A percentile compares a stretch with the other conserved stretches of the same genome.
Conservation (phyloP, 768 basidiomycete species). For the Phlebiopsis flavidoalba region DNA sequence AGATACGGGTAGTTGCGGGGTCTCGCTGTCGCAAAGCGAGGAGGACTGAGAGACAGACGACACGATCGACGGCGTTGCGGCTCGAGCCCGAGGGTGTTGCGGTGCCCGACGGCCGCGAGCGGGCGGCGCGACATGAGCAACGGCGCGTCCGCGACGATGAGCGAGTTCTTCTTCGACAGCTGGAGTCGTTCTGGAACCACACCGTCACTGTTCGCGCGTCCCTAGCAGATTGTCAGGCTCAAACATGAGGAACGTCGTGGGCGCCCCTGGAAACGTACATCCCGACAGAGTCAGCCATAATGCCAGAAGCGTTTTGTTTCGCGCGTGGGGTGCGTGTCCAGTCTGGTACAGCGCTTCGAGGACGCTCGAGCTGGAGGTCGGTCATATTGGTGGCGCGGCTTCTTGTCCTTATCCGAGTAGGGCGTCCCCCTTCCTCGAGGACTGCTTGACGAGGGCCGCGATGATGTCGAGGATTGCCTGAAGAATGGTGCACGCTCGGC, state of each 20-base stretch:
- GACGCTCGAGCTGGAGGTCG: conserved; percentile 18
- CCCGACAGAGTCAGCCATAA: conserved; percentile 19
- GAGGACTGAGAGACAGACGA: conserved; percentile 10
- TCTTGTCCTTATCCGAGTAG: conserved; percentile 16
- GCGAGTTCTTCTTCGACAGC: conserved; percentile 16
- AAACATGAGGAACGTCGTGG: too few relatives aligned
- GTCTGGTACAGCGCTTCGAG: conserved; percentile 22
- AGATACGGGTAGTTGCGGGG: conserved; percentile 11
- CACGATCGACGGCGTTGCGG: conserved; percentile 8
- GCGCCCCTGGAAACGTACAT: conserved; percentile 15
- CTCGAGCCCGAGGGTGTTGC: conserved; percentile 9
- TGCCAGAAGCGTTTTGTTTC: conserved; percentile 19
- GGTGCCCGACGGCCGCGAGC: conserved; percentile 1
- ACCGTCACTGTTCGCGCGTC: conserved; percentile 27
- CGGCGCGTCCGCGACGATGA: conserved; percentile 6
- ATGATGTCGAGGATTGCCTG: too few relatives aligned
- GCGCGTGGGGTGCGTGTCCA: conserved; percentile 20
- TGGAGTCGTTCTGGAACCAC: conserved; percentile 34
- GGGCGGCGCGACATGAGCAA: conserved; percentile 8
- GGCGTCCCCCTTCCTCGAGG: conserved; percentile 6
- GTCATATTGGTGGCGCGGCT: conserved; percentile 36
- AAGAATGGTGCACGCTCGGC: too few relatives aligned
- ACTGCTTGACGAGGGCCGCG: background rate
- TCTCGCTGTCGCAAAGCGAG: background rate
- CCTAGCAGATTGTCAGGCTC: conserved; percentile 10